Conservation (phyloP, 108 stramenopile species). For the Nitzschia inconspicua region DNA sequence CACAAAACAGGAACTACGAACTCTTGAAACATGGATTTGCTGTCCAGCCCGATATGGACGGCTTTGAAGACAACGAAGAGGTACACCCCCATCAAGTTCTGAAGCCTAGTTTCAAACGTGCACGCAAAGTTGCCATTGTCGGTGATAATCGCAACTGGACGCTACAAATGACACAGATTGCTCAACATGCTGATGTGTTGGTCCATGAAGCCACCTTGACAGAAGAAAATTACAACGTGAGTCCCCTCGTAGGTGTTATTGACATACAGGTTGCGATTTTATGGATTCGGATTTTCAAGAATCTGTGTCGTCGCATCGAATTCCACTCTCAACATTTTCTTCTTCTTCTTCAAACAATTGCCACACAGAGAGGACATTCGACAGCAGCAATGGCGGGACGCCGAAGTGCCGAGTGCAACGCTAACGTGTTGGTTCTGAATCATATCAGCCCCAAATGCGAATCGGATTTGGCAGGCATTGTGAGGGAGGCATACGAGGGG, state of each 20-base stretch:
- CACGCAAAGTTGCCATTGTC: constrained; percentile 65
- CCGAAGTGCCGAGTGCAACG: constrained; percentile 43
- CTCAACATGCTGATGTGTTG: constrained; percentile 68
- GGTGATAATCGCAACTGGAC: constrained; percentile 71
- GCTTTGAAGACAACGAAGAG: neutral
- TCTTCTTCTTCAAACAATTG: too few species aligned
- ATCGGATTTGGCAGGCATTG: constrained; percentile 5
- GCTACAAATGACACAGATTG: constrained; percentile 52
- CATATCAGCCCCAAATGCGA: constrained; percentile 57
- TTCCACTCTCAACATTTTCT: neutral
- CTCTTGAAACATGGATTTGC: constrained; percentile 65
- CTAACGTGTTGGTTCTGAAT: constrained; percentile 63
- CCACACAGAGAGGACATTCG: constrained; percentile 58
- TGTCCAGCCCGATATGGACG: constrained; percentile 45
- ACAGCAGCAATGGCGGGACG: constrained; percentile 74
- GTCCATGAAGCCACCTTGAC: constrained; percentile 87
- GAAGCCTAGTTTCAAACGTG: constrained; percentile 18
- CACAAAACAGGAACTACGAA: constrained; percentile 57
- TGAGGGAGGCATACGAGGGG: constrained; percentile 44
- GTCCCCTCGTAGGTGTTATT: neutral
- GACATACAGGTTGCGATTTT: neutral
- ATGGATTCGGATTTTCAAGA: neutral
- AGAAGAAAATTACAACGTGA: constrained; percentile 36
- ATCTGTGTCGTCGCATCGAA: neutral
- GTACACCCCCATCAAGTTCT: constrained; percentile 66